phyloP scores from a whole-genome alignment of 306 rosid species.

The Cucurbita maxima region DNA sequence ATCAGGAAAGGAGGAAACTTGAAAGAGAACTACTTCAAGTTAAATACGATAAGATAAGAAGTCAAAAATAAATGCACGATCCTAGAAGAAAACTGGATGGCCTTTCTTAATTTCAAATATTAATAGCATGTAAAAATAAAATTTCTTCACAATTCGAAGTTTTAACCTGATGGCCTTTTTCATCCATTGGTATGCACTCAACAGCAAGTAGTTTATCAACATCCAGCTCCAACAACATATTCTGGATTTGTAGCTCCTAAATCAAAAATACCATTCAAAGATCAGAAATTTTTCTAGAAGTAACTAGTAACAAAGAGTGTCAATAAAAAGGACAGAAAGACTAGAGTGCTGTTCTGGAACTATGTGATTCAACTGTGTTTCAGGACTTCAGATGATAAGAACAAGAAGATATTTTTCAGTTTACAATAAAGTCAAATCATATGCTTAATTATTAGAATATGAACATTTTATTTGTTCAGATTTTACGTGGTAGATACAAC shows the following conservation, averaged over 20 bases:
- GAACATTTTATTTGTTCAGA: too few species aligned
- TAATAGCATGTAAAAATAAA: background rate
- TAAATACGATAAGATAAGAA: background rate
- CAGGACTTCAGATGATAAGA: too few species aligned
- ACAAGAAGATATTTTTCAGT: too few species aligned
- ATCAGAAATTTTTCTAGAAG: background rate
- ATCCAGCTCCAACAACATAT: conserved; percentile 82
- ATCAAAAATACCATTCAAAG: background rate
- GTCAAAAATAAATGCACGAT: background rate
- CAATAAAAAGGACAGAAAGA: too few species aligned
- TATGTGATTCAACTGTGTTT: too few species aligned
- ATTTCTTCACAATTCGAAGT: background rate
- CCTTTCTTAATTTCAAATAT: background rate
- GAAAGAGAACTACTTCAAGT: background rate
- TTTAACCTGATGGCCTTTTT: conserved; percentile 74
- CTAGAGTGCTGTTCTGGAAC: too few species aligned
- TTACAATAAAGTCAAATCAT: too few species aligned
- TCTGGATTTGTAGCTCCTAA: conserved; percentile 98
- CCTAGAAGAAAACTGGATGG: background rate
- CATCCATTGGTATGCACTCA: conserved; percentile 98
- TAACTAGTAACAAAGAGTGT: background rate
- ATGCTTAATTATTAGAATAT: too few species aligned
- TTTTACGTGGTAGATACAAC: too few species aligned
- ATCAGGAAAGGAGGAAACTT: background rate
- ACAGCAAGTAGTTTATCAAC: conserved; percentile 85